Conservation (phyloP, 805 yeast genomes). For the Candida yuanshanica region DNA sequence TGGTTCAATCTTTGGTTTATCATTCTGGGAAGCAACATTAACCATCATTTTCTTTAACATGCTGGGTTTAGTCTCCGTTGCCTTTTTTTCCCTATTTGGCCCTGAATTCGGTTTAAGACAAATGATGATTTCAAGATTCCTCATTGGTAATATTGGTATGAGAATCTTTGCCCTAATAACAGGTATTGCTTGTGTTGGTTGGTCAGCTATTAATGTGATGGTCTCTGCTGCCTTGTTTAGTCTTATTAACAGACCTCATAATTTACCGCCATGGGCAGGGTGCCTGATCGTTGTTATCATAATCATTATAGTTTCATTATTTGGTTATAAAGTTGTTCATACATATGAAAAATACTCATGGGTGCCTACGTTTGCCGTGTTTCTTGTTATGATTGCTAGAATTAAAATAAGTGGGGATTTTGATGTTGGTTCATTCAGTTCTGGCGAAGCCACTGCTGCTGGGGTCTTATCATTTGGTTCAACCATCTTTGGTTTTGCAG, state of each 20-base stretch:
- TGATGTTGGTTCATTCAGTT: slow-evolving; percentile 39
- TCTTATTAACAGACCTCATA: slow-evolving; percentile 54
- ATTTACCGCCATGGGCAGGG: slow-evolving; percentile 87
- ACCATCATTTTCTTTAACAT: slow-evolving; percentile 65
- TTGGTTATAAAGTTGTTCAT: slow-evolving; percentile 82
- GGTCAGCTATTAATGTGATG: slow-evolving; percentile 91
- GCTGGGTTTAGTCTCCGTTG: slow-evolving; percentile 73
- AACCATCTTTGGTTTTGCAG: slow-evolving; percentile 78
- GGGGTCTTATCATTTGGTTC: slow-evolving; percentile 75
- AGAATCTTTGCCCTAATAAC: slow-evolving; percentile 75
- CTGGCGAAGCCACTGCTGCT: slow-evolving; percentile 71
- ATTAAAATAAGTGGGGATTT: slow-evolving; percentile 62
- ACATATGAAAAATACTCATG: slow-evolving; percentile 78
- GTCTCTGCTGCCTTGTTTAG: slow-evolving; percentile 79
- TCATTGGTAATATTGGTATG: slow-evolving; percentile 70
- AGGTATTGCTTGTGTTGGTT: slow-evolving; percentile 82
- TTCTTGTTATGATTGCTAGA: slow-evolving; percentile 74
- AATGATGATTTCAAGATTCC: slow-evolving; percentile 71
- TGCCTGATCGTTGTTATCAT: slow-evolving; percentile 63
- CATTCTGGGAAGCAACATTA: slow-evolving; percentile 67
- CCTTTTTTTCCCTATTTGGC: slow-evolving; percentile 77
- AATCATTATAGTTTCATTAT: slow-evolving; percentile 68
- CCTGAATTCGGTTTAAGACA: slow-evolving; percentile 82
- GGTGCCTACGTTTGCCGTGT: slow-evolving; percentile 71
- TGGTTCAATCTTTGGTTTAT: slow-evolving; percentile 54